These are phyloP conservation scores for Coemansia sp. DNA, from an alignment of 192 early-diverging fungal species.

Conservation along the genomic window DNA sequence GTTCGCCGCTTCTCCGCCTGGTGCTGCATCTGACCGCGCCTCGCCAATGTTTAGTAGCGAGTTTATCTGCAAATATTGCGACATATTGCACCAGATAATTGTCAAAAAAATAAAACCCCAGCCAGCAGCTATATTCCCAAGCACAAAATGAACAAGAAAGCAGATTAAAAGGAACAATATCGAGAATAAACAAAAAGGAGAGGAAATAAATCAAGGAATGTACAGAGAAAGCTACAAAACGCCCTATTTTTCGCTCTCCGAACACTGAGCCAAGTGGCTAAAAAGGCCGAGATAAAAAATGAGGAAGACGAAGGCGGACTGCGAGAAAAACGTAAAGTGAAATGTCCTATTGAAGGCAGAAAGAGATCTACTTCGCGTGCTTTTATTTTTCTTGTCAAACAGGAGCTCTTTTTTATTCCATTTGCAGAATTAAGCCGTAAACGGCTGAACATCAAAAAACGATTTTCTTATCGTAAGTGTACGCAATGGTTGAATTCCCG, in stretches of 20 bases:
- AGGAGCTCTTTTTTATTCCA: background rate
- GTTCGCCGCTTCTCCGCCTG: background rate
- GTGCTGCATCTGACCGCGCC: background rate
- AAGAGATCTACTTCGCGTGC: background rate
- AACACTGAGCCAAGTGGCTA: background rate
- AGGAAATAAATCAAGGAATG: background rate
- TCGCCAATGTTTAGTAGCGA: slow-evolving; percentile 22
- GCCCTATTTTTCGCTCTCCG: background rate
- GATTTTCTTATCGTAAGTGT: background rate
- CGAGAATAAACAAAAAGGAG: background rate
- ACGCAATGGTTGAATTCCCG: background rate
- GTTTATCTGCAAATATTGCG: slow-evolving; percentile 19
- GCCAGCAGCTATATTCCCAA: no score
- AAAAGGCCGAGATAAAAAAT: background rate
- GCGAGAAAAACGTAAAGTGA: background rate
- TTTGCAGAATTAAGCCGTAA: background rate
- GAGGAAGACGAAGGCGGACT: background rate
- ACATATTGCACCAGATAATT: slow-evolving; percentile 6
- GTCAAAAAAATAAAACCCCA: no score
- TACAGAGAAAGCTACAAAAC: background rate
- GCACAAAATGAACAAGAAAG: background rate
- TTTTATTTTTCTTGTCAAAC: background rate
- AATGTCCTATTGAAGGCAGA: background rate
- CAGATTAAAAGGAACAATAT: slow-evolving; percentile 4
- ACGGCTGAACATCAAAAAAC: slow-evolving; percentile 1